Evolutionary conservation across 2,329 filamentous ascomycete genomes (phyloP).

Genomic region (Fulvia fulva): DNA sequence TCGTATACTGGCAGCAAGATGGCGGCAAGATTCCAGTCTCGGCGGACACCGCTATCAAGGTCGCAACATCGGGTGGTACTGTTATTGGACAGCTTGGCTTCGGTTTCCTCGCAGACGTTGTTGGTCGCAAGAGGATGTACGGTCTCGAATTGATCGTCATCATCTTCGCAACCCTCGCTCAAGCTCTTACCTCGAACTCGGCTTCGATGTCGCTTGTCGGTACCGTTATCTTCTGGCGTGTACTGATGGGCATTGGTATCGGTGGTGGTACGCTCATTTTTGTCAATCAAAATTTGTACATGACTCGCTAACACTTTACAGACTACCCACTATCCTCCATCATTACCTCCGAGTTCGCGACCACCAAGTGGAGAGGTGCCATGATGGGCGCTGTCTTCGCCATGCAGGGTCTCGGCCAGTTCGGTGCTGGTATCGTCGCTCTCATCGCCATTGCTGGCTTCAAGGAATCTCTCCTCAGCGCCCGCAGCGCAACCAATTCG

Average conservation of each 20-base stretch:
- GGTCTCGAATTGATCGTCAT: constrained; percentile 76
- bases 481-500: constrained; percentile 36
- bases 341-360: constrained; percentile 84
- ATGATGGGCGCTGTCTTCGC: constrained; percentile 87
- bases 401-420: constrained; percentile 82
- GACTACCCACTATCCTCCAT: constrained; percentile 80
- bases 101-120: constrained; percentile 70
- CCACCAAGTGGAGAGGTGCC: constrained; percentile 77
- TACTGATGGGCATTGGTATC: constrained; percentile 74
- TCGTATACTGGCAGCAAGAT: constrained; percentile 63
- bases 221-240: constrained; percentile 74
- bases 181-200: constrained; percentile 63
- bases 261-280: constrained; percentile 50
- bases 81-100: constrained; percentile 80
- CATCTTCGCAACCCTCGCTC: constrained; percentile 72
- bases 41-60: constrained; percentile 79
- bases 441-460: constrained; percentile 54
- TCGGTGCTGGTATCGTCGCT: constrained; percentile 69
- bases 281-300: neutral
- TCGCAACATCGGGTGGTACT: constrained; percentile 77
- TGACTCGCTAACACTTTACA: constrained; percentile 4
- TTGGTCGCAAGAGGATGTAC: constrained; percentile 81
- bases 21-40: constrained; percentile 26
- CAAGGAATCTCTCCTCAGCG: constrained; percentile 33
- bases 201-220: constrained; percentile 59